Base-by-base conservation (phyloP, 2,329 filamentous ascomycete species). In the Colletotrichum phormii region DNA sequence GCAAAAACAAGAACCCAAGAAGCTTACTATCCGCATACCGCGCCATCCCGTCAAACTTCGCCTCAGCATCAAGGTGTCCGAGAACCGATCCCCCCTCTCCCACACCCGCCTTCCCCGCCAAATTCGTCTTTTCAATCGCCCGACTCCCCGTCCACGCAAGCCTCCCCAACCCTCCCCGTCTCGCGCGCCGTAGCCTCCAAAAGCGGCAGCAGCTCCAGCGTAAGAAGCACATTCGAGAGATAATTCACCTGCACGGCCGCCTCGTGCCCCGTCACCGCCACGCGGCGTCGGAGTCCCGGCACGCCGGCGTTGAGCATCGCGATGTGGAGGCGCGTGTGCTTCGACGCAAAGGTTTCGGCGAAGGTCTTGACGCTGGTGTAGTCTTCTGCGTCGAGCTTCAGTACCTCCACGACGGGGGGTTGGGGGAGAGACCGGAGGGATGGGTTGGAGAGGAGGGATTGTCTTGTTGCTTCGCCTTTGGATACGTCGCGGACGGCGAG, bases 401-500 rank as follows among this genome's bases (percentile, higher is more conserved):
- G 42, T 12, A 75, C 73, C 9, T 69, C 7, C 42, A 75, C 46
- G 24, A 33, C 53, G 55, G 54, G 63, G 4, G 53, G 13, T 0
- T 64, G 58, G 62, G 55, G 35, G 13, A 24, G 42, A 3, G 67
- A 13, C 54, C 67, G 64, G 51, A 77, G 37, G 46, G 24, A 42
- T 26, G 46, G 18, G 31, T 62, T 55, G 1, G 35, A 61, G 42
- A 61, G 46, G 24, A 67, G 54, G 1, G 76, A 55, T 5, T 71
- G 42, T 11, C 46, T 51, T 58, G 81, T 70, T 8, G 74, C 5
- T 31, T 82, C 75, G 0, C 80, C 79, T 51, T 79, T 81, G 3
- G 73, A 37, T 1, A 76, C 15, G 29, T 80, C 78, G 18, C 85
- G 80, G 1, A 85, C 83, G 7, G 78, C 85, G n/a, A 87, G 76